These are phyloP conservation scores for Plasmodium sp. DNA, from an alignment of 169 alveolate genomes.

Conservation along the genomic window DNA sequence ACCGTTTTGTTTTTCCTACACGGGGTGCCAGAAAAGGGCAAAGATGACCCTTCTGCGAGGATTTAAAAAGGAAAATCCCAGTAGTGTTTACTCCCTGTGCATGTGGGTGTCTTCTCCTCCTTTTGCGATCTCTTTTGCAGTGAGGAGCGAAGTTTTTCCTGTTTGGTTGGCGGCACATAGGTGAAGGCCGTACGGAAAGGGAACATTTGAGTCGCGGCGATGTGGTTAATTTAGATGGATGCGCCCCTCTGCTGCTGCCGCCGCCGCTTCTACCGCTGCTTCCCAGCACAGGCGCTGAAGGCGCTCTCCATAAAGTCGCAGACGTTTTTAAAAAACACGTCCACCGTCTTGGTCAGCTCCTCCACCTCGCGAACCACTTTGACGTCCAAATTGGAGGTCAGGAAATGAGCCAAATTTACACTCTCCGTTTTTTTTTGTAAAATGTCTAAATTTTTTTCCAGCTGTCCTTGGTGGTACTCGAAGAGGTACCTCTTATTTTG, in stretches of 20 bases:
- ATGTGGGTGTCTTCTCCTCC: background rate
- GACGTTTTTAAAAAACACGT: conserved; percentile 29
- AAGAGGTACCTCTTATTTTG: conserved; percentile 29
- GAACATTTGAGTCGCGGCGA: background rate
- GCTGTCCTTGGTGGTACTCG: conserved; percentile 69
- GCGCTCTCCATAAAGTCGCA: conserved; percentile 22
- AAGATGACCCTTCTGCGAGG: background rate
- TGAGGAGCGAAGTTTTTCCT: background rate
- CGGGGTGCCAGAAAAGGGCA: background rate
- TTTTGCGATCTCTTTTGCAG: background rate
- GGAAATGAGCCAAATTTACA: conserved; percentile 20
- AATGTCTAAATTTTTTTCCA: conserved; percentile 50
- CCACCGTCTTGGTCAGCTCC: conserved; percentile 4
- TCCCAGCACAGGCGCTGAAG: background rate
- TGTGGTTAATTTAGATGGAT: background rate
- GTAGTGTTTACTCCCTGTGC: background rate
- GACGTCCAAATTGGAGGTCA: conserved; percentile 8
- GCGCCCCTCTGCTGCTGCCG: background rate
- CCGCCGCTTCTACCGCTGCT: background rate
- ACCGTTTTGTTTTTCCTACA: background rate
- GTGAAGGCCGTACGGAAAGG: background rate
- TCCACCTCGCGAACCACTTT: conserved; percentile 12
- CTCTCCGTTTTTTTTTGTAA: conserved; percentile 50
- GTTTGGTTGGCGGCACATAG: background rate
- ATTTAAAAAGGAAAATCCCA: background rate